Evolutionary conservation across 1,284 basidiomycete genomes (phyloP), one percentile per base, ranked within the genome.

Genomic region (Neolentinus lepideus): DNA sequence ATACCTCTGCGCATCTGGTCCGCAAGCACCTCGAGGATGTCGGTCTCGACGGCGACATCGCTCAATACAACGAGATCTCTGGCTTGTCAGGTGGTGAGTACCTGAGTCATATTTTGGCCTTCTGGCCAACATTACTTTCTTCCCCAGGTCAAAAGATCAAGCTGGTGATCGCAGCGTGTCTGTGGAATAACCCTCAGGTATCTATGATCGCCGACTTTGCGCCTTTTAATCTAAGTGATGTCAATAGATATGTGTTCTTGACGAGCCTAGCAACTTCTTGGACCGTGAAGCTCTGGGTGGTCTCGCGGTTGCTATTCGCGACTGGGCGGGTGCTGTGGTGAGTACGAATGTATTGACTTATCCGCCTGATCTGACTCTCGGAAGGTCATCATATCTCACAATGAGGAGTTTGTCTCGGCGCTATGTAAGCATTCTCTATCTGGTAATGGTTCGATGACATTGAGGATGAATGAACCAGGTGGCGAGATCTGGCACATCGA

Each of bases 261-360:
- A 94, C 68, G 92, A 98, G 73, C 96, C 96, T 33, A 98, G 93
- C 68, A 99, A 99, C 77, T 99, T 98, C 79, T 83, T 96, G 76
- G 94, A 94, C 69, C 82, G 88, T 59, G 88, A 92, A 67, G 88
- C 93, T 12, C 75, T 95, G 22, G 93, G 95, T 64, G 96, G 97
- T 61, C 78, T 99, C 36, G 94, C 96, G 38, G 88, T 96, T 43
- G 96, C 97, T 31, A 98, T 99, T 71, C 88, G 87, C 63, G 93
- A 98, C 64, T 99, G 95, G 95, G 85, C 85, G 58, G 95, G 95
- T 61, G 96, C 94, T 38, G 94, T 98, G 54, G 90, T 89, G 74
- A 66, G 81, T 63, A 54, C 60, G 45, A 59, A 47, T 47, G 55
- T 33, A 59, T 56, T 57, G 47, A 55, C 36, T 57, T 56, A 53